A percentile compares a stretch with the other conserved stretches of the same genome.
These are phyloP conservation scores for Allium fistulosum DNA, from an alignment of 106 monocot genomes.

Conservation along the genomic window DNA sequence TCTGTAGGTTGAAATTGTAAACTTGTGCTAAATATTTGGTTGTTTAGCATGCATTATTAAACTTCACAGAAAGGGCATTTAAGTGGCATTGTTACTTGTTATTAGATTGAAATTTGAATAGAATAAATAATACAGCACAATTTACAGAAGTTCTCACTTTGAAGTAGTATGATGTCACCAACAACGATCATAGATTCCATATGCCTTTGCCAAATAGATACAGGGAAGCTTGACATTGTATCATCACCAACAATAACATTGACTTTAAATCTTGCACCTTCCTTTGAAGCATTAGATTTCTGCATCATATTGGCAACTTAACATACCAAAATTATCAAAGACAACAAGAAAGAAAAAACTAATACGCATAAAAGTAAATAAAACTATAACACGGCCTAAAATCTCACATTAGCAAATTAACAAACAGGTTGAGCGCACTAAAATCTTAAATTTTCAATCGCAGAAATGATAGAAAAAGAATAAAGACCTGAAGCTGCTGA, in stretches of 20 bases:
- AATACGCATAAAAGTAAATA: not conserved
- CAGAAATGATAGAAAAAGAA: not conserved
- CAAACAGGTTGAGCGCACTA: not conserved
- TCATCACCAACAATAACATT: constrained; percentile 40
- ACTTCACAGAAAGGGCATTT: too few relatives aligned
- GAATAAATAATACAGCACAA: too few relatives aligned
- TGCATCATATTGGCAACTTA: constrained; percentile 3
- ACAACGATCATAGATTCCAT: constrained; percentile 22
- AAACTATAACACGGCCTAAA: not conserved
- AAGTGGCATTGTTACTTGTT: too few relatives aligned
- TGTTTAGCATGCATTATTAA: too few relatives aligned
- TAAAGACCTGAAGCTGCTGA: constrained; percentile 23
- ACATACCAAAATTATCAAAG: too few relatives aligned
- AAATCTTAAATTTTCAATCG: not conserved
- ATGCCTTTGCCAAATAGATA: constrained; percentile 40
- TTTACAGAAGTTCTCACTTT: constrained; percentile 27
- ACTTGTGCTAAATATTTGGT: too few relatives aligned
- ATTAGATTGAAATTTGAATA: too few relatives aligned
- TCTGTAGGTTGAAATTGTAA: too few relatives aligned
- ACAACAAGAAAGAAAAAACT: too few relatives aligned
- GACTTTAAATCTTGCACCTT: constrained; percentile 20
- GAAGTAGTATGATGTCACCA: constrained; percentile 46
- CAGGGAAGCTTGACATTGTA: constrained; percentile 31
- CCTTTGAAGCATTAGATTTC: constrained; percentile 20
- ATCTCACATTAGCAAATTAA: too few relatives aligned